Evolutionary conservation across 75 land plant genomes (phyloP), one percentile per base, ranked within the genome.

Genomic region (Picea glauca): DNA sequence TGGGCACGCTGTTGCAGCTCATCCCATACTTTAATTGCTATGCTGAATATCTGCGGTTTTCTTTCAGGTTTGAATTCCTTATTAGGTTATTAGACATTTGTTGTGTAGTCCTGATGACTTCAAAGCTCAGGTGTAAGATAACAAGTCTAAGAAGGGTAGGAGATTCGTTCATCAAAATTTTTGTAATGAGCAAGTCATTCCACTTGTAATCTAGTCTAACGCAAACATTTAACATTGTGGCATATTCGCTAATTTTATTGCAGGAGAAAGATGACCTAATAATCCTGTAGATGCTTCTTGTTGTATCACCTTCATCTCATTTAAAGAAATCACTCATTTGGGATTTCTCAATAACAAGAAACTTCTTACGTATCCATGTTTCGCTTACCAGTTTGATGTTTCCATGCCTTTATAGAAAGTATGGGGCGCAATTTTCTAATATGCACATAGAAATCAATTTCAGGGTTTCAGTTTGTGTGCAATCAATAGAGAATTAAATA

Each of bases 51-150:
- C 60, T 31, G 32, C 59, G 9, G 20, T 23, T 13, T 75, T 26
- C 0, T 43, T 21, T 43, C 76, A 6, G 76, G 2, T 50, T 54
- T 58, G 14, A 54, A 57, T 31, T 31, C 8, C 33, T 50, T 23
- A 62, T 9, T 56, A 30, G 59, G 54, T 57, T 75, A 57, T 32
- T 75, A 15, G 56, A 57, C 59, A 31, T 75, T 58, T 57, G 76
- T 50, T 58, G 15, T 75, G 35, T 75, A 75, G 59, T 75, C 58
- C 76, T 75, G 59, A 75, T 31, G 23, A 57, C 30, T 26, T 43
- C 26, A 43, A 70, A 58, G 76, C 20, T 75, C 59, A 75, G 76
- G 20, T 75, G 76, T 75, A 75, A 26, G 33, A 75, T 75, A 75
- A 56, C 23, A 46, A 30, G 60, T 57, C 59, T 58, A 75, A 75